These are phyloP conservation scores for Alternaria alternata DNA, from an alignment of 2,329 filamentous ascomycete species.

Conservation along the genomic window DNA sequence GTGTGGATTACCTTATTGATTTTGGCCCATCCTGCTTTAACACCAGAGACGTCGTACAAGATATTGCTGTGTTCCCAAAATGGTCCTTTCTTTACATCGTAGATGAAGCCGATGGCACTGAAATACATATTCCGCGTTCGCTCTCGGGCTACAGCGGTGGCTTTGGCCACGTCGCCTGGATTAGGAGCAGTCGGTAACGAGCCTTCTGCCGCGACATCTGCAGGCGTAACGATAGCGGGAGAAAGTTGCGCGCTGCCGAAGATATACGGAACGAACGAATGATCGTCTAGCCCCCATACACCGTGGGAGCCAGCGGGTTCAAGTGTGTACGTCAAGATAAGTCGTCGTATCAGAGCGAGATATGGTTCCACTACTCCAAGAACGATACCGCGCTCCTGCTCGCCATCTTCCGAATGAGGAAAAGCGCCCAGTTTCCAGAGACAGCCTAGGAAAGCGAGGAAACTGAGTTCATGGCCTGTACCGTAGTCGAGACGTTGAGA, in stretches of 20 bases:
- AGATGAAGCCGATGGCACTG: conserved; percentile 93
- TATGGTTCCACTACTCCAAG: conserved; percentile 86
- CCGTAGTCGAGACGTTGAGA: conserved; percentile 91
- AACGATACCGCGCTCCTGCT: conserved; percentile 79
- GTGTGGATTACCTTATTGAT: conserved; percentile 70
- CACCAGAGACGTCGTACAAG: conserved; percentile 91
- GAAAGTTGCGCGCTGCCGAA: conserved; percentile 92
- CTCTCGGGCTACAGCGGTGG: conserved; percentile 52
- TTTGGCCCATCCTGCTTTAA: conserved; percentile 91
- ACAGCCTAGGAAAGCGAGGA: conserved; percentile 86
- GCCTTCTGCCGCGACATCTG: conserved; percentile 76
- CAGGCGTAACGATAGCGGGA: conserved; percentile 68
- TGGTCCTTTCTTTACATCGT: conserved; percentile 93
- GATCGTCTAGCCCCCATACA: conserved; percentile 98
- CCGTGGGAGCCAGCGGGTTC: conserved; percentile 96
- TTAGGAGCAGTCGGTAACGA: conserved; percentile 74
- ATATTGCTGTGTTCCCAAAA: conserved; percentile 97
- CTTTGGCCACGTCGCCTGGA: conserved; percentile 69
- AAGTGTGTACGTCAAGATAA: conserved; percentile 90
- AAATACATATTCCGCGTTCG: conserved; percentile 76
- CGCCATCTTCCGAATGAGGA: conserved; percentile 62
- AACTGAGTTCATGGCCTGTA: conserved; percentile 94
- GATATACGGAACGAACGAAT: conserved; percentile 92
- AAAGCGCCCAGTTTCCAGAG: conserved; percentile 93
- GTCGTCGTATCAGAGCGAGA: conserved; percentile 76